Base-by-base conservation (phyloP, 352 stramenopile species). In the Phytophthora uliginosa region DNA sequence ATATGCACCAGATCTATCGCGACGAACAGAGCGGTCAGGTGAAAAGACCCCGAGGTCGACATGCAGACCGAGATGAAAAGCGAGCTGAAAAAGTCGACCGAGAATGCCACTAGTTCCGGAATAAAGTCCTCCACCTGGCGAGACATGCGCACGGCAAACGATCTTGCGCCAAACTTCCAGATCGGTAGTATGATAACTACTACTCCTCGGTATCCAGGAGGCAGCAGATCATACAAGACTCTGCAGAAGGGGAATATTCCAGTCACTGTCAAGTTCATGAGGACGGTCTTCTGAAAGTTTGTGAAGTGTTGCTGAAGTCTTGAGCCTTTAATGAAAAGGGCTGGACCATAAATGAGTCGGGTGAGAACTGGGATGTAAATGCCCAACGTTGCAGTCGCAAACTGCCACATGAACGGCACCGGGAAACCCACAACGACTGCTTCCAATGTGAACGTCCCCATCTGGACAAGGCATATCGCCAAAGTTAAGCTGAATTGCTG, bases 61-160 rank as follows among this genome's bases (percentile, higher is more conserved):
- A 76, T 66, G 36, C 69, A 76, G 2, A 76, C 63, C 5, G 51
- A 72, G 6, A 63, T 47, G 24, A 72, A 76, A 2, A 76, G 69
- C 20, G 63, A 33, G n/a, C 66, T 50, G 13, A 65, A 72, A 15
- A 72, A 57, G 20, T 76, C 69, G 2, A 68, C 50, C 0, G 45
- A 51, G 34, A 76, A 67, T 1, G 65, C 64, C 33, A 77, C 50
- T 0, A 64, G 34, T 24, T 58, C 45, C 0, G 65, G 65, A 3
- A 66, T 51, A n/a, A 62, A 72, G 26, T 72, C 65, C 47, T 72
- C 57, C n/a, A 67, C 20, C 17, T 66, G 47, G 3, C 31, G 33
- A 6, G 31, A 48, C 10, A 33, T 24, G 1, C 38, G 18, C 22
- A 66, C 58, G 8, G 56, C 24, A n/a, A 40, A 62, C 26, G 4